Evolutionary conservation across 228 moss, liverwort and hornwort species (phyloP).

Genomic region (Sphagnum fallax): DNA sequence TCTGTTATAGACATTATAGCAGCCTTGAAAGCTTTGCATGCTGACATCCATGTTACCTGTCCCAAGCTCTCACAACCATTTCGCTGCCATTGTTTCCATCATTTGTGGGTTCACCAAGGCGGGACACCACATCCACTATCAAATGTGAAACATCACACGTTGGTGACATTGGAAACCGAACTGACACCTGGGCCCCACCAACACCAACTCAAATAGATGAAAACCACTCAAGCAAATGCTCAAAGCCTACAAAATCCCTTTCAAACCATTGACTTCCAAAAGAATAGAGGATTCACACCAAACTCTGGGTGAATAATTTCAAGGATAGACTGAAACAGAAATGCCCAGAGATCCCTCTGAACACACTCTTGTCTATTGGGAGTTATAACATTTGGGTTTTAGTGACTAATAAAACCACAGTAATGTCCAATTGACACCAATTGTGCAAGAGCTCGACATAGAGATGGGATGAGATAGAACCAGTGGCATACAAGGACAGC

Average conservation of each 20-base stretch:
- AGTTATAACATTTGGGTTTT: too few relatives aligned
- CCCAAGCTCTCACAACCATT: conserved; percentile 61
- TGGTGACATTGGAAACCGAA: conserved; percentile 56
- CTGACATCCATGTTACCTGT: conserved; percentile 29
- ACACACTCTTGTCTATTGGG: too few relatives aligned
- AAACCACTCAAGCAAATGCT: not conserved
- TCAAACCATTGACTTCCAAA: not conserved
- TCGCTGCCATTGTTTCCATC: conserved; percentile 34
- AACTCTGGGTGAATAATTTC: too few relatives aligned
- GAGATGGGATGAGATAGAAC: too few relatives aligned
- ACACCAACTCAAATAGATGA: not conserved
- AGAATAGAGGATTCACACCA: not conserved
- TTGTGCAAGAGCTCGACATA: too few relatives aligned
- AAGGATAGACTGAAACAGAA: too few relatives aligned
- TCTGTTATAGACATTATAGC: too few relatives aligned
- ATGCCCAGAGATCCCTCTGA: too few relatives aligned
- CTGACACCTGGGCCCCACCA: conserved; percentile 36
- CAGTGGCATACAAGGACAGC: not conserved
- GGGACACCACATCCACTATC: conserved; percentile 64
- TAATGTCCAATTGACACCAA: too few relatives aligned
- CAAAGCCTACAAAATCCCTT: not conserved
- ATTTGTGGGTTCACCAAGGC: conserved; percentile 41
- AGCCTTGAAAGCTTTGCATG: not conserved
- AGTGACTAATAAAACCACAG: too few relatives aligned
- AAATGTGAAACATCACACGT: conserved; percentile 66